A percentile compares a stretch with the other conserved stretches of the same genome.
Conservation (phyloP, 176 grass and related monocot species). For the Zizania latifolia region DNA sequence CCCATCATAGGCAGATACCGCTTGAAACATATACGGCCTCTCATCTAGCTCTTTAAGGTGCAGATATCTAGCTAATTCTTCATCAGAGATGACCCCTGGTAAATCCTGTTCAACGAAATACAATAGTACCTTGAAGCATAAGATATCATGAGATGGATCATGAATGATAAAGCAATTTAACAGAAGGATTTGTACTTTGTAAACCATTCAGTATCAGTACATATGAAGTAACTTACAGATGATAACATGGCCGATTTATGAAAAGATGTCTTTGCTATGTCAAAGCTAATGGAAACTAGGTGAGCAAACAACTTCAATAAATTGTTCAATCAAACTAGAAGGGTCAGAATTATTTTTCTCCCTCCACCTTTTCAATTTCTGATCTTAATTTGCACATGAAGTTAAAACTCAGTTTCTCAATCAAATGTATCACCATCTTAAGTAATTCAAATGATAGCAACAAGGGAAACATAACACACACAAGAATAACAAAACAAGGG, state of each 20-base stretch:
- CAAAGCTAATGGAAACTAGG: background rate
- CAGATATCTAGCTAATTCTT: constrained; percentile 71
- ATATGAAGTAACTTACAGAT: background rate
- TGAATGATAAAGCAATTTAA: constrained; percentile 3
- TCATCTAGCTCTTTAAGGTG: constrained; percentile 76
- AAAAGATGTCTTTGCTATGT: background rate
- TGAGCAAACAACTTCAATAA: background rate
- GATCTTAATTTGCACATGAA: background rate
- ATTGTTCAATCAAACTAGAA: background rate
- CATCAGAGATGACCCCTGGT: constrained; percentile 43
- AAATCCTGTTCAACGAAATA: constrained; percentile 52
- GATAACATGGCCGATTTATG: background rate
- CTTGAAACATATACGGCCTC: constrained; percentile 61
- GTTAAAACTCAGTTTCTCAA: background rate
- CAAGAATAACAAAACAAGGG: background rate
- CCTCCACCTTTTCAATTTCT: background rate
- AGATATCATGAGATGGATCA: constrained; percentile 25
- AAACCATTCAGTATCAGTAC: background rate
- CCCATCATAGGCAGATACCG: constrained; percentile 86
- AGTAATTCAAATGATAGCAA: background rate
- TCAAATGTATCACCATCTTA: background rate
- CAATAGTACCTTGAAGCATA: constrained; percentile 15
- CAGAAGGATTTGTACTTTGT: background rate
- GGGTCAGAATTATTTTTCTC: background rate
- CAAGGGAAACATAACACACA: background rate